Evolutionary conservation across 208 protist species (phyloP).

Genomic region (Leishmania braziliensis): DNA sequence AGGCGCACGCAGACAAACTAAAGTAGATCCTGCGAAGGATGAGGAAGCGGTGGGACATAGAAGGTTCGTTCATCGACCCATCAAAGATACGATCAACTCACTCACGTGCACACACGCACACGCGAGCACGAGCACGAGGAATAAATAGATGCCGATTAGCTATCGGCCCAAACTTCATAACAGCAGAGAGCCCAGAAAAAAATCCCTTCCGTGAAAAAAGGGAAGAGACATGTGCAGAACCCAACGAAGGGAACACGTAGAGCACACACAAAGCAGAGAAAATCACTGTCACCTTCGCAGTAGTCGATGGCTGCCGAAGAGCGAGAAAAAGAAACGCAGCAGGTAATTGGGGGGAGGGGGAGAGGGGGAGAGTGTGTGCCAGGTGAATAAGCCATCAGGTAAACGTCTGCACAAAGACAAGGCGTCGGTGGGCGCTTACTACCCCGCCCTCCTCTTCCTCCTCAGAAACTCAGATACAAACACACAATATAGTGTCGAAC

Average conservation of each 20-base stretch:
- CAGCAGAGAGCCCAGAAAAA: no score
- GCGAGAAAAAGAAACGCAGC: background rate
- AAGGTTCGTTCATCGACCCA: background rate
- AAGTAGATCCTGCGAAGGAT: background rate
- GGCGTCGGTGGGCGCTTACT: background rate
- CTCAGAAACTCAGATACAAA: background rate
- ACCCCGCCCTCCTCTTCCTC: background rate
- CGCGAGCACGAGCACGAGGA: background rate
- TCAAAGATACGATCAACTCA: background rate
- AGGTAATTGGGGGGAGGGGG: background rate
- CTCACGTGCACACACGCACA: slow-evolving; percentile 1
- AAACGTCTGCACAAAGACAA: background rate
- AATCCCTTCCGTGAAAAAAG: background rate
- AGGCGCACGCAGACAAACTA: slow-evolving; percentile 1
- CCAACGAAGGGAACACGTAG: background rate
- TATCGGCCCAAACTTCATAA: no score
- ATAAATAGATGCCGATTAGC: no score
- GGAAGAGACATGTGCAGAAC: background rate
- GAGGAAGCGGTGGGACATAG: background rate
- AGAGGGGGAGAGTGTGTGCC: background rate
- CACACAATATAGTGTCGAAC: background rate
- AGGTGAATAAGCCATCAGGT: background rate
- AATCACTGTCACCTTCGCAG: background rate
- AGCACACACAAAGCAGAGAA: background rate
- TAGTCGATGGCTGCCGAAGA: background rate